A percentile compares a stretch with the other conserved stretches of the same genome.
Conservation (phyloP, 2,329 filamentous ascomycete genomes). For the Stachybotrys echinatus region DNA sequence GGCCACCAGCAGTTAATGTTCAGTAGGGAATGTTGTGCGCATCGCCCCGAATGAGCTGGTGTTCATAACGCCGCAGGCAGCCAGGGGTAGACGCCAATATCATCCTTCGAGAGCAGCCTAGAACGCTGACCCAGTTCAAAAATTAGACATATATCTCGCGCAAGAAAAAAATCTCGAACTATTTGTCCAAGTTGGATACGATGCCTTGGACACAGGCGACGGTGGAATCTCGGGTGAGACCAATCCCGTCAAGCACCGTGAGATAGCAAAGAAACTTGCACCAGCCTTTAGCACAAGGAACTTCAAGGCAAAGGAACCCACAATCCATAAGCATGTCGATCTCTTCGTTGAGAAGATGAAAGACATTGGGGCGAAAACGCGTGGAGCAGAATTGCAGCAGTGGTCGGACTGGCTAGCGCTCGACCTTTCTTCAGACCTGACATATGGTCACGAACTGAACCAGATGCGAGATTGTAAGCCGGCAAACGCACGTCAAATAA, state of each 20-base stretch:
- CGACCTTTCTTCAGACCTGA: constrained; percentile 2
- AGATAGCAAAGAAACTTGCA: constrained; percentile 1
- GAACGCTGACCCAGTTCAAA: background rate
- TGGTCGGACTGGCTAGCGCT: constrained; percentile 1
- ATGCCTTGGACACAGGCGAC: background rate
- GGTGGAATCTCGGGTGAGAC: background rate
- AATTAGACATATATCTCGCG: constrained; percentile 1
- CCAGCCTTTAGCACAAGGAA: constrained; percentile 2
- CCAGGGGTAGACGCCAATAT: background rate
- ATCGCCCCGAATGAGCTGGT: constrained; percentile 10
- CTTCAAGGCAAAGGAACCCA: background rate
- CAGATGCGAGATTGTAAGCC: constrained; percentile 1
- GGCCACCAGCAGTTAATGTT: background rate
- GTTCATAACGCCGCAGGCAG: constrained; percentile 6
- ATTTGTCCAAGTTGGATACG: background rate
- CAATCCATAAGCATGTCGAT: constrained; percentile 1
- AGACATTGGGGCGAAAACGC: background rate
- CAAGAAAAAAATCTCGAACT: constrained; percentile 1
- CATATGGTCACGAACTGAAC: background rate
- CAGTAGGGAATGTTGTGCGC: constrained; percentile 3
- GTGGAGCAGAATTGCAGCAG: background rate
- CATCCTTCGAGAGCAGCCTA: background rate
- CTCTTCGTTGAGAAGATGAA: constrained; percentile 2
- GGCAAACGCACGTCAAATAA: background rate
- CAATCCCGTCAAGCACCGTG: constrained; percentile 1